Evolutionary conservation across 2,329 filamentous ascomycete genomes (phyloP), one percentile per base, ranked within the genome.

Genomic region (Gnomoniopsis sp.): DNA sequence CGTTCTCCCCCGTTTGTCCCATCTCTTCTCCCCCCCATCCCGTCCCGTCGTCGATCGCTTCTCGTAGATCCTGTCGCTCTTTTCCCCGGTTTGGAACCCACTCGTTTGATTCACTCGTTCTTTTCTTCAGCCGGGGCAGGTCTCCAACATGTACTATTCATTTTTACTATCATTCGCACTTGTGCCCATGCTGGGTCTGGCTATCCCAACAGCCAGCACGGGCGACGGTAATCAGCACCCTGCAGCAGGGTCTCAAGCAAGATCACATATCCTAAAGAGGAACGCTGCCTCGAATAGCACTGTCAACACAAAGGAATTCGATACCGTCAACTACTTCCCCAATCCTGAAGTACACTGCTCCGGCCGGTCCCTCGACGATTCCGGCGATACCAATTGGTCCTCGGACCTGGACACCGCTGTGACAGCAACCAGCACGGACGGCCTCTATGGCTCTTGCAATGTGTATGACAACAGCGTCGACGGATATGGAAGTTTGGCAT

Each of bases 341-440:
- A 22, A 62, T 34, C 60, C 60, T 2, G 49, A 43, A 23, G 60
- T 62, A 22, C 50, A 53, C 38, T 62, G 60, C 48, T 62, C 60
- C 17, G 60, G 60, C 14, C 47, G 55, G 11, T 30, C 19, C 8
- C 53, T 62, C 11, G 14, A 30, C 49, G 60, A 54, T 50, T 47
- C 36, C 12, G 53, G 53, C 23, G 54, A 53, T 17, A 47, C 15
- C 22, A 36, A 33, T 21, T 62, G 55, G 44, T 21, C 22, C 3
- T 19, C 49, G 1, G 44, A 46, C 41, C 49, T 62, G 17, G 48
- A 44, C 33, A 30, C 46, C 3, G 57, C 57, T 2, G 60, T 62
- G 10, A 59, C 57, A 10, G 4, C 49, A 14, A 41, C 22, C 47
- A 53, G 49, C 3, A 21, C 49, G 21, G 53, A 46, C 22, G 58